Evolutionary conservation across 2,329 filamentous ascomycete genomes (phyloP), one percentile per base, ranked within the genome.

Genomic region (Elsinoe perseae): DNA sequence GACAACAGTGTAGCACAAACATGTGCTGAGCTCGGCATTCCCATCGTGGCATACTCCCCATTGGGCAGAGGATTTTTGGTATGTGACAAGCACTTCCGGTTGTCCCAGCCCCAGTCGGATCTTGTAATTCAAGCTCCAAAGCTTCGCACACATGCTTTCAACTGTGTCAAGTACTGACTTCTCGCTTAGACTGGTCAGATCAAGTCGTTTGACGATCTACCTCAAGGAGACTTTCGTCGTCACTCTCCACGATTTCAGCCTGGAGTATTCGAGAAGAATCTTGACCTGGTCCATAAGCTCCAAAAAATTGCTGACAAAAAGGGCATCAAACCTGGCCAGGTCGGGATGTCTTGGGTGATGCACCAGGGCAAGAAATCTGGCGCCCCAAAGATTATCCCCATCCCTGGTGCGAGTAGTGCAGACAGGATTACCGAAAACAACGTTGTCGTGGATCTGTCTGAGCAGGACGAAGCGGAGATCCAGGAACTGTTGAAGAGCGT

Each of bases 41-140:
- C 85, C 0, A 72, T 91, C 48, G 70, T 89, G 32, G 85, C 84
- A 0, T 91, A 89, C 70, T 85, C 84, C 43, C 87, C 87, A 1
- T 74, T 90, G 0, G 83, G 86, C 3, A 73, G 80, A 23, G 82
- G 82, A 1, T 78, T 81, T 70, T 63, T 84, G 56, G 61, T 61
- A 58, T 42, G 61, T 44, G 10, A 16, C 30, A 25, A 12, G 23
- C 18, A 5, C 16, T 43, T 3, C 16, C 3, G 18, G 18, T 23
- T 43, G 40, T 14, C 18, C 16, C 18, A 21, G 40, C 40, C 40
- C 18, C 18, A 8, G 18, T 8, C n/a, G 10, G 32, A 43, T 25
- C 40, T 54, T 43, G 18, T 43, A 16, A 12, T 43, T 16, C 34
- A 46, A 36, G 40, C n/a, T 46, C 30, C 42, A 36, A 46, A 38